Percentiles rank a stretch among this genome's conserved stretches.
Evolutionary conservation across 179 eudicot species (phyloP).

Genomic region (Carnegiea gigantea): DNA sequence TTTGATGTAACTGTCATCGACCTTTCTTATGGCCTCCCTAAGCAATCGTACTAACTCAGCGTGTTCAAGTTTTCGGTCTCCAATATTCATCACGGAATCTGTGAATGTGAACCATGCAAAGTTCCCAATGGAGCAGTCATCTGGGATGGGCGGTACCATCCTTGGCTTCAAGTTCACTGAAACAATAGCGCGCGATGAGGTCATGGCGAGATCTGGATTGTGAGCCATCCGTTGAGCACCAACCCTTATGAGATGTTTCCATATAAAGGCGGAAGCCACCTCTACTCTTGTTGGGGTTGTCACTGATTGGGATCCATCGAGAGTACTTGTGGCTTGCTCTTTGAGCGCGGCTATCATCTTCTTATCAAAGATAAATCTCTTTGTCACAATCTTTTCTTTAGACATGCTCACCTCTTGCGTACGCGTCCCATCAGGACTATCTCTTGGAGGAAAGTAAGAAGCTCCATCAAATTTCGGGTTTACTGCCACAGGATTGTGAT

Average conservation of each 20-base stretch:
- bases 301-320: not conserved
- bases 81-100: not conserved
- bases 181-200: too few relatives aligned
- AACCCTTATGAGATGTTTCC: not conserved
- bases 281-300: conserved; percentile 2
- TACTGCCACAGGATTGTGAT: not conserved
- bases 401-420: not conserved
- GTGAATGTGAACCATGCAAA: not conserved
- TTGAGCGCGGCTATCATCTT: not conserved
- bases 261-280: conserved; percentile 10
- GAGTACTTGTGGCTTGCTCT: not conserved
- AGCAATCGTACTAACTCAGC: conserved; percentile 5
- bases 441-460: conserved; percentile 13
- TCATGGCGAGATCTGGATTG: not conserved
- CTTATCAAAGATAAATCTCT: conserved; percentile 2
- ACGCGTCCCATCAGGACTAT: not conserved
- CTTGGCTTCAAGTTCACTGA: too few relatives aligned
- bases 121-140: conserved; percentile 13
- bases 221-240: not conserved
- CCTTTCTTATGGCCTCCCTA: conserved; percentile 15
- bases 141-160: not conserved
- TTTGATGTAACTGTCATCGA: conserved; percentile 4
- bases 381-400: conserved; percentile 7
- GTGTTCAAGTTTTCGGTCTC: not conserved
- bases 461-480: not conserved